Base-by-base conservation (phyloP, 805 yeast species). In the Spencermartinsiella europaea region DNA sequence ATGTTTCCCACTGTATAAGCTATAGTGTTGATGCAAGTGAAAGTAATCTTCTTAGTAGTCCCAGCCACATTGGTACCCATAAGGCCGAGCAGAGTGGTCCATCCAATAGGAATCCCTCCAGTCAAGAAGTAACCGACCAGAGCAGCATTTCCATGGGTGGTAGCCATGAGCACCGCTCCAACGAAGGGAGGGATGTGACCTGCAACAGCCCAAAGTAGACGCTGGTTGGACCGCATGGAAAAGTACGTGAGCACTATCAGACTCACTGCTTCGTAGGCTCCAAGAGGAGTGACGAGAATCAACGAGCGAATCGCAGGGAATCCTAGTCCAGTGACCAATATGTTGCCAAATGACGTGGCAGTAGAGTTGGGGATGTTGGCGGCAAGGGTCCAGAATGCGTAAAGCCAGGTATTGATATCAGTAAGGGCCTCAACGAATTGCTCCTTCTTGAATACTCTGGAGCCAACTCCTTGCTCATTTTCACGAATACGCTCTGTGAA, bases 1-100 rank as follows among this genome's bases (percentile, higher is more conserved):
- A 83, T 68, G 60, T 81, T 80, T n/a, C 86, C 85, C 37, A 77
- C 75, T 34, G 85, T 77, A 59, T 81, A 83, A 3, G 79, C 82
- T 48, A 82, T 72, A 62, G 83, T 70, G 40, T 74, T 74, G 35
- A 80, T 62, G 5, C 82, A 81, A 44, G 78, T 77, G 17, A 77
- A 72, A 3, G 79, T 72, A 55, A 79, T 70, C 56, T 82, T 79
- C 63, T 85, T 85, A 7, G 90, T 82, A 51, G 77, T 75, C 12
- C 93, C 93, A 2, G 88, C 80, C 34, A 80, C 74, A 59, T 84
- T 73, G 2, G 76, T 66, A 34, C 68, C 63, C 49, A 69, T 61
- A 36, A 62, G 49, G 8, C 41, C 42, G 1, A 3, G 77, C 72
- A 43, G 77, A 61, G 39, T 78, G 51, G 49, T 76, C 75, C 31